Conservation (phyloP, 225 moss, liverwort and hornwort genomes). For the Neckera pumila region DNA sequence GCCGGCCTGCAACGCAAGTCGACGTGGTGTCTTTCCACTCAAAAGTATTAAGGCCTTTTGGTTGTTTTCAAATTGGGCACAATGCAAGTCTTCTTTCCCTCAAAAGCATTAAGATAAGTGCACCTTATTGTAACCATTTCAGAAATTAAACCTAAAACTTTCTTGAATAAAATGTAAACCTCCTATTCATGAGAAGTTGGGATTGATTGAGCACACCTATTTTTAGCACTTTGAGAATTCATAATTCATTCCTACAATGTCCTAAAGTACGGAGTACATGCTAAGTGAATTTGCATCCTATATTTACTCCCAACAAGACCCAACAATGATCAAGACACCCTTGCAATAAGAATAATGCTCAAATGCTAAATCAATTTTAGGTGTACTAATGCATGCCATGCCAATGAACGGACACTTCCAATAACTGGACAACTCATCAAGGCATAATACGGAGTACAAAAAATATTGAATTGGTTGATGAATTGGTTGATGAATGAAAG, state of each 20-base stretch:
- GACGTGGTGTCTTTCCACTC: neutral
- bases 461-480: neutral
- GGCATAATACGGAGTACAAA: too few species aligned
- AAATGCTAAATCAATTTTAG: too few species aligned
- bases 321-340: neutral
- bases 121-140: neutral
- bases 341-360: neutral
- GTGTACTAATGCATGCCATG: rapidly evolving
- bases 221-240: neutral
- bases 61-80: neutral
- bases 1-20: too few species aligned
- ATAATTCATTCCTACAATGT: rapidly evolving
- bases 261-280: too few species aligned
- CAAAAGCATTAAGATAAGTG: too few species aligned
- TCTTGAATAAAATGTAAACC: neutral
- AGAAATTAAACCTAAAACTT: neutral
- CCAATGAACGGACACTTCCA: neutral
- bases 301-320: neutral
- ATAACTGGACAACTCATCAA: rapidly evolving
- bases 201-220: neutral
- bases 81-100: neutral
- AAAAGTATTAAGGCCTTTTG: neutral
- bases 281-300: rapidly evolving
- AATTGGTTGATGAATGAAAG: neutral
- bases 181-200: neutral